phyloP scores from a whole-genome alignment of 371 early-diverging fungal species.

The Mucor racemosus region DNA sequence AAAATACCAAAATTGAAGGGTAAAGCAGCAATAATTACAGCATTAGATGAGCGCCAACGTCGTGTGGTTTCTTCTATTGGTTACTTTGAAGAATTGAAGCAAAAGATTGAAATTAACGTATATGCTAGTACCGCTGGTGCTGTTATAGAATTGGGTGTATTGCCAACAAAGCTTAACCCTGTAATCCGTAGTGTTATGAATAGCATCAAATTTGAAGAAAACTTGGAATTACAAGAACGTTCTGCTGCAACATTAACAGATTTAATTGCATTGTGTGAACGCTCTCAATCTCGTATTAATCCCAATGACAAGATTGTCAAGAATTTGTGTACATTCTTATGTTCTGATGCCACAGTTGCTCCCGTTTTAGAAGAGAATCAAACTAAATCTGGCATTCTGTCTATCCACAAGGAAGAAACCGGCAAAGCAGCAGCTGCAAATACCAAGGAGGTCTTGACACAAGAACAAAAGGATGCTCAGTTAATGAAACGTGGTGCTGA shows the following conservation, averaged over 20 bases:
- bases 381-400: conserved; percentile 65
- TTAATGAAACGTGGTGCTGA: conserved; percentile 87
- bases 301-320: conserved; percentile 88
- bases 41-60: conserved; percentile 64
- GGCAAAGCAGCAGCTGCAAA: conserved; percentile 7
- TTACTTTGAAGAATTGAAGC: conserved; percentile 66
- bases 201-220: conserved; percentile 82
- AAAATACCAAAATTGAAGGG: conserved; percentile 50
- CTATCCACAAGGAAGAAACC: conserved; percentile 57
- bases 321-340: conserved; percentile 86
- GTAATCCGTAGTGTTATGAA: conserved; percentile 90
- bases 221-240: conserved; percentile 69
- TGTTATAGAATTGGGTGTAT: conserved; percentile 73
- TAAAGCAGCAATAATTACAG: conserved; percentile 37
- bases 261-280: conserved; percentile 60
- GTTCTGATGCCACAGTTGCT: conserved; percentile 78
- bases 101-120: conserved; percentile 72
- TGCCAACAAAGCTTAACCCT: conserved; percentile 86
- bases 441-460: conserved; percentile 46
- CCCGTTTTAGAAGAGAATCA: conserved; percentile 69
- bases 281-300: conserved; percentile 45
- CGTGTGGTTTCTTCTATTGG: conserved; percentile 70
- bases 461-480: conserved; percentile 55
- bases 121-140: conserved; percentile 85
- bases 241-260: conserved; percentile 64